Percentiles rank a stretch among this genome's conserved stretches.
These are phyloP conservation scores for Quercus glauca DNA, from an alignment of 306 rosid genomes.

Conservation along the genomic window DNA sequence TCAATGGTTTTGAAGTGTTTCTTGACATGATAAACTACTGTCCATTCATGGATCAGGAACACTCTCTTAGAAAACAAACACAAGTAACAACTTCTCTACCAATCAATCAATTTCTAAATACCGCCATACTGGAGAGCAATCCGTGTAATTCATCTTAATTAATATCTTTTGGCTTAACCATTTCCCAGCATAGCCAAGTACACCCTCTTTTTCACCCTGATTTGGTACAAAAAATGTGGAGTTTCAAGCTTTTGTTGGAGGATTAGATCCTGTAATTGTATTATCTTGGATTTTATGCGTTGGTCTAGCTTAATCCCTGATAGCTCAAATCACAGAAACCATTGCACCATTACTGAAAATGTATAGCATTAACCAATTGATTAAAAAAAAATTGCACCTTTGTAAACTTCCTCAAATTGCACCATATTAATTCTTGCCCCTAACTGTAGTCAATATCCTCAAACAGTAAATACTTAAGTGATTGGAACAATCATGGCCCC, in stretches of 20 bases:
- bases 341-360: neutral
- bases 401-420: neutral
- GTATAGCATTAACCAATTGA: neutral
- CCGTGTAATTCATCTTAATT: no score
- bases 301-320: neutral
- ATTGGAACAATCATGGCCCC: neutral
- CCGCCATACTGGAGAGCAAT: no score
- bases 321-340: neutral
- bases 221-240: neutral
- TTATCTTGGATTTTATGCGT: neutral
- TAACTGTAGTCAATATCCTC: neutral
- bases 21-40: no score
- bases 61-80: no score
- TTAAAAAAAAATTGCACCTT: neutral
- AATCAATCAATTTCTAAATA: no score
- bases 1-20: neutral
- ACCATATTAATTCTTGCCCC: neutral
- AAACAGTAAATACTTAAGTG: neutral
- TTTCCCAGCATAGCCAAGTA: no score
- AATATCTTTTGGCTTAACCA: no score
- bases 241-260: neutral
- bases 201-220: neutral
- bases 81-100: no score
- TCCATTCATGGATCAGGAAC: no score
- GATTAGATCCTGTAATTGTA: slow-evolving; percentile 3